phyloP scores from a whole-genome alignment of 768 basidiomycete species.

The Mrakia gelida region DNA sequence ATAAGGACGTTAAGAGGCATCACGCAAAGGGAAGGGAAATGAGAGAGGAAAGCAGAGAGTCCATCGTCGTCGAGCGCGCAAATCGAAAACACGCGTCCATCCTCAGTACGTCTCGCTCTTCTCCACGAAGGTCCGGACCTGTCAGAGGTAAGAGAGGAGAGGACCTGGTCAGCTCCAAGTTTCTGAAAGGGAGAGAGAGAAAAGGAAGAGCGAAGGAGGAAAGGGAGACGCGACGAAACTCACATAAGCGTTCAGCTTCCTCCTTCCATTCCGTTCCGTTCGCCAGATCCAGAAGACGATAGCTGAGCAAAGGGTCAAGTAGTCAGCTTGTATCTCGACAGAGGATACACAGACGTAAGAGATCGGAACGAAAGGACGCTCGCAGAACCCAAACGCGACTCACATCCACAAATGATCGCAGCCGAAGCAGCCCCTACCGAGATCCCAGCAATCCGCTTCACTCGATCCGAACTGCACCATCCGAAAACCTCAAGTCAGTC shows the following conservation, averaged over 20 bases:
- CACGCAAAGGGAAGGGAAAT: too few species aligned
- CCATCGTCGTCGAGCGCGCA: too few species aligned
- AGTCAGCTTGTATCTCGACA: too few species aligned
- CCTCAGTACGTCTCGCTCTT: slow-evolving; percentile 10
- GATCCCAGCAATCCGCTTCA: slow-evolving; percentile 27
- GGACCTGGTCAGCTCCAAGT: not conserved
- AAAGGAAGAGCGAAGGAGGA: not conserved
- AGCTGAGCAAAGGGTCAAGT: not conserved
- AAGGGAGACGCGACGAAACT: not conserved
- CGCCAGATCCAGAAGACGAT: slow-evolving; percentile 34
- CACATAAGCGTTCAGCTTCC: slow-evolving; percentile 25
- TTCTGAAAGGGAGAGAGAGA: not conserved
- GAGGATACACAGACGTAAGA: not conserved
- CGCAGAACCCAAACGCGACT: not conserved
- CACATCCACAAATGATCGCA: slow-evolving; percentile 19
- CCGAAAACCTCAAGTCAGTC: not conserved
- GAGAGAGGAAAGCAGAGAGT: too few species aligned
- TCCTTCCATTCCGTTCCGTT: slow-evolving; percentile 26
- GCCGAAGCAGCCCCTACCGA: slow-evolving; percentile 18
- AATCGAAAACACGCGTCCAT: too few species aligned
- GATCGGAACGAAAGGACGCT: not conserved
- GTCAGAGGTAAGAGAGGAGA: not conserved
- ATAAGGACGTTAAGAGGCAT: too few species aligned
- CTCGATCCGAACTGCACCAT: slow-evolving; percentile 5
- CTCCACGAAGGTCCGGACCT: slow-evolving; percentile 9